Conservation (phyloP, 2,329 filamentous ascomycete species). For the Myriangium duriaei region DNA sequence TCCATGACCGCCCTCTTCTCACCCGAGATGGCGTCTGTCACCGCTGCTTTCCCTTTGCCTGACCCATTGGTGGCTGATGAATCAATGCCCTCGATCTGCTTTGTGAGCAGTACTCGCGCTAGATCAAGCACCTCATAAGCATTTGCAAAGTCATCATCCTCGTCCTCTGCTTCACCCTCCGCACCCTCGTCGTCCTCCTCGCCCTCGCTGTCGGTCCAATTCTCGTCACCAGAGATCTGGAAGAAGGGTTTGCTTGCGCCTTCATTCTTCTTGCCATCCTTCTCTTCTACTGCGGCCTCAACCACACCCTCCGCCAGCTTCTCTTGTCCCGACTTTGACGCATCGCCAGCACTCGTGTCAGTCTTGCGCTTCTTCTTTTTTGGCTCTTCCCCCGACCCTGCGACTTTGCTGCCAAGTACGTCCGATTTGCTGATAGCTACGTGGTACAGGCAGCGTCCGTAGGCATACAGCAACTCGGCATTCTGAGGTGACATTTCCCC, state of each 20-base stretch:
- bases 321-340: conserved; percentile 24
- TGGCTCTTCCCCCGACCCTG: conserved; percentile 43
- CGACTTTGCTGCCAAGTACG: conserved; percentile 73
- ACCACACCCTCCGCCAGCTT: conserved; percentile 29
- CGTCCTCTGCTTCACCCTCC: conserved; percentile 34
- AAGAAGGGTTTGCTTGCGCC: conserved; percentile 64
- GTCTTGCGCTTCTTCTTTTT: conserved; percentile 34
- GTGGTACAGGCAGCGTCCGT: conserved; percentile 86
- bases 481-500: conserved; percentile 86
- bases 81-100: conserved; percentile 41
- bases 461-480: conserved; percentile 85
- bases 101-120: conserved; percentile 45
- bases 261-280: conserved; percentile 23
- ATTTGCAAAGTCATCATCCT: conserved; percentile 50
- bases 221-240: conserved; percentile 87
- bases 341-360: conserved; percentile 18
- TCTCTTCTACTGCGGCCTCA: conserved; percentile 33
- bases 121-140: conserved; percentile 53
- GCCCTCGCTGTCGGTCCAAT: conserved; percentile 73
- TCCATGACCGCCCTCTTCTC: conserved; percentile 57
- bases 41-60: conserved; percentile 33
- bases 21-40: conserved; percentile 22
- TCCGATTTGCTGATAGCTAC: conserved; percentile 91
- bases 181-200: conserved; percentile 38
- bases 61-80: conserved; percentile 28